Conservation (phyloP, 805 yeast genomes). For the Cyberlindnera suaveolens region DNA sequence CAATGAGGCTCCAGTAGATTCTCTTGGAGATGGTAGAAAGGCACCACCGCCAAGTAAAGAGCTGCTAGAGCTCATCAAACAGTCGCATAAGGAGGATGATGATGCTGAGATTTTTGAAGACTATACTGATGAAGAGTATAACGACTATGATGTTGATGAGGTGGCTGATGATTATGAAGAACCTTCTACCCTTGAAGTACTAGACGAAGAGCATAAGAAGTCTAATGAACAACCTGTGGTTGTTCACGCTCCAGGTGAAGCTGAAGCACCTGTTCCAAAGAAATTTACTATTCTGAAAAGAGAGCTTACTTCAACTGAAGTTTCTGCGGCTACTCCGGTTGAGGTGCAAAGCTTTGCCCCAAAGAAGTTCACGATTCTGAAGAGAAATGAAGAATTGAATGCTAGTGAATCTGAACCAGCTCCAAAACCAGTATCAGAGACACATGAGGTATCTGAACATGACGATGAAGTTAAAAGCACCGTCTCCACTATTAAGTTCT, state of each 20-base stretch:
- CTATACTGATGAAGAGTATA: constrained; percentile 16
- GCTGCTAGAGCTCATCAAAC: constrained; percentile 16
- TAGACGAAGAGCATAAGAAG: constrained; percentile 10
- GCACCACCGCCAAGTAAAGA: constrained; percentile 18
- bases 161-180: constrained; percentile 7
- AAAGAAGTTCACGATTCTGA: constrained; percentile 29
- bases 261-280: neutral
- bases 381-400: constrained; percentile 28
- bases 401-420: neutral
- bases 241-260: too few species aligned
- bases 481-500: constrained; percentile 18
- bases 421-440: neutral
- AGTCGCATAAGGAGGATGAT: constrained; percentile 9
- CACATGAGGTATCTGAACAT: neutral
- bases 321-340: too few species aligned
- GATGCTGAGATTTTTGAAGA: constrained; percentile 22
- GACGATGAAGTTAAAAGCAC: constrained; percentile 6
- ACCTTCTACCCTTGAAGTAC: constrained; percentile 23
- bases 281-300: neutral
- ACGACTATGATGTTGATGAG: neutral
- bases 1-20: neutral
- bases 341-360: constrained; percentile 1
- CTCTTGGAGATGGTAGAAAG: neutral
- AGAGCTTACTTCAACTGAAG: too few species aligned
- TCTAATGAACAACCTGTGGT: neutral